These are phyloP conservation scores for Russula sp. DNA, from an alignment of 768 basidiomycete genomes.

Conservation along the genomic window DNA sequence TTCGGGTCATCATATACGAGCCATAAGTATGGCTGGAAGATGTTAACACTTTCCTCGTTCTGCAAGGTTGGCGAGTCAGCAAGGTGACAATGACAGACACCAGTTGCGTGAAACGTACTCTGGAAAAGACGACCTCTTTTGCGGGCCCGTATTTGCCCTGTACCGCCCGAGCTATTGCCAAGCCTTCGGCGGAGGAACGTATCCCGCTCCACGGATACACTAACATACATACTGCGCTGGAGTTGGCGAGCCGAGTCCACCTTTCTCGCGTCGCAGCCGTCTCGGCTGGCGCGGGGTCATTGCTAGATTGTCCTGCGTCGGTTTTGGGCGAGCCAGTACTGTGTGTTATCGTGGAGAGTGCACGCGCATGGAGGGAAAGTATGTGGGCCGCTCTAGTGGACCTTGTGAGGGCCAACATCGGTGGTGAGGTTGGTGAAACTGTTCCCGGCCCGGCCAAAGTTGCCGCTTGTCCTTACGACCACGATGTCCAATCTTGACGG, in stretches of 20 bases:
- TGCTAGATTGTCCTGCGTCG: not conserved
- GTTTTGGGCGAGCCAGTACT: not conserved
- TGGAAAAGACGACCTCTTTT: constrained; percentile 19
- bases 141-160: constrained; percentile 25
- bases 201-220: constrained; percentile 14
- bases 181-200: constrained; percentile 21
- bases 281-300: not conserved
- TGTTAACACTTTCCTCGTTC: not conserved
- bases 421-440: not conserved
- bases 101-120: constrained; percentile 18
- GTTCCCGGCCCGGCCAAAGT: not conserved
- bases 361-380: constrained; percentile 2
- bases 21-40: constrained; percentile 18
- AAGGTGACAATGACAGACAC: not conserved
- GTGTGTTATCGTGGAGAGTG: constrained; percentile 7
- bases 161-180: constrained; percentile 22
- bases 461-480: too few species aligned
- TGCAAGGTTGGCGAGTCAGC: not conserved
- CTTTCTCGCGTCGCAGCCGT: not conserved
- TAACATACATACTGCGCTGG: constrained; percentile 12
- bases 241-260: not conserved
- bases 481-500: constrained; percentile 47
- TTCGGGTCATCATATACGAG: constrained; percentile 24
- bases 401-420: constrained; percentile 17
- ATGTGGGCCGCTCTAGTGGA: constrained; percentile 4